These are phyloP conservation scores for Quercus agrifolia DNA, from an alignment of 306 rosid genomes.

Conservation along the genomic window DNA sequence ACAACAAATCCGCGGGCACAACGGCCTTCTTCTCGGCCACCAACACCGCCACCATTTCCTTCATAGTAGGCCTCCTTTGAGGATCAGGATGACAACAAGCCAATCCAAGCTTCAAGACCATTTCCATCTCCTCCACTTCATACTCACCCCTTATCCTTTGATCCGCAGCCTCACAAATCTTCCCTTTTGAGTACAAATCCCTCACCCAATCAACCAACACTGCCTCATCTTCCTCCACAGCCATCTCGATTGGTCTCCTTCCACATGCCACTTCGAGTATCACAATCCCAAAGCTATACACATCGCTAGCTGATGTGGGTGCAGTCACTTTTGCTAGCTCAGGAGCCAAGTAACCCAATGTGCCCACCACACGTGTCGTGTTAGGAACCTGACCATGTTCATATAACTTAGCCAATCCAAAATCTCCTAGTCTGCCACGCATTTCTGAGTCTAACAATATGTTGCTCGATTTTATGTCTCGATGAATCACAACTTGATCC, in stretches of 20 bases:
- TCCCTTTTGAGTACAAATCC: conserved; percentile 48
- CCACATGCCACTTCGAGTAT: conserved; percentile 89
- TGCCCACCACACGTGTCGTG: conserved; percentile 86
- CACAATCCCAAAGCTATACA: conserved; percentile 84
- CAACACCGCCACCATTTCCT: conserved; percentile 67
- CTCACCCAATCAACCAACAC: conserved; percentile 87
- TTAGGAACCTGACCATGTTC: conserved; percentile 79
- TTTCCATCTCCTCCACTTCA: conserved; percentile 58
- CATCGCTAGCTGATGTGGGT: conserved; percentile 80
- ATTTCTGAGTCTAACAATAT: conserved; percentile 67
- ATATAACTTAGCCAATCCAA: conserved; percentile 87
- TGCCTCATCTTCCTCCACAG: conserved; percentile 53
- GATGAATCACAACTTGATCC: conserved; percentile 84
- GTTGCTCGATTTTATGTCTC: conserved; percentile 84
- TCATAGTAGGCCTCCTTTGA: conserved; percentile 66
- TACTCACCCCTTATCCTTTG: conserved; percentile 45
- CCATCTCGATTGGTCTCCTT: conserved; percentile 61
- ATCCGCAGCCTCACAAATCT: conserved; percentile 59
- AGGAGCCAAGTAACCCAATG: conserved; percentile 85
- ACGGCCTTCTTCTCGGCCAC: conserved; percentile 39
- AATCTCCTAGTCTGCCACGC: conserved; percentile 84
- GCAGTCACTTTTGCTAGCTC: conserved; percentile 60
- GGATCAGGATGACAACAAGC: conserved; percentile 94
- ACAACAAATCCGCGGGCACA: conserved; percentile 44
- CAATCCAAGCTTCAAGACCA: conserved; percentile 76